Evolutionary conservation across 2,329 filamentous ascomycete species (phyloP).

Genomic region (Colletotrichum musae): DNA sequence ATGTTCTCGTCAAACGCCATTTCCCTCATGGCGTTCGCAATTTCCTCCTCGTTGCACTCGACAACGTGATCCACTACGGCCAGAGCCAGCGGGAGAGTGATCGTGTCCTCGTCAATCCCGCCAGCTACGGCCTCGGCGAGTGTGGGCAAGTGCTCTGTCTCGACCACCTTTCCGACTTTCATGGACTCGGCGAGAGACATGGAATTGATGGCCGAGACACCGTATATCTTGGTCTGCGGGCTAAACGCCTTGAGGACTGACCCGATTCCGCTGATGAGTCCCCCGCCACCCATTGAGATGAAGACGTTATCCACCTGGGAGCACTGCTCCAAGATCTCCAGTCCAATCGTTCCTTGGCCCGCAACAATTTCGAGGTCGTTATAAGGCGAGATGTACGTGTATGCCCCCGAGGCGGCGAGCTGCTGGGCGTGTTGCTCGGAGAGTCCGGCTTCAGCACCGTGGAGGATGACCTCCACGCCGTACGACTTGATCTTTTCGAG

Average conservation of each 20-base stretch:
- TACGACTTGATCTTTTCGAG: constrained; percentile 44
- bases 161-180: constrained; percentile 41
- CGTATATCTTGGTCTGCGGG: constrained; percentile 42
- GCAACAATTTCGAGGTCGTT: constrained; percentile 44
- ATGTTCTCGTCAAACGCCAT: constrained; percentile 45
- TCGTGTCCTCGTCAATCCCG: constrained; percentile 44
- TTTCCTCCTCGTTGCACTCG: constrained; percentile 43
- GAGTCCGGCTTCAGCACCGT: constrained; percentile 43
- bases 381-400: constrained; percentile 46
- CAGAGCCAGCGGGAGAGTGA: constrained; percentile 43
- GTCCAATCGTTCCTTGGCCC: constrained; percentile 42
- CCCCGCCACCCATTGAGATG: constrained; percentile 46
- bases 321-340: constrained; percentile 46
- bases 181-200: constrained; percentile 44
- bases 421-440: constrained; percentile 45
- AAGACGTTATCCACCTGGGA: constrained; percentile 43
- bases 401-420: constrained; percentile 42
- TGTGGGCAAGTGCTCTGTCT: constrained; percentile 44
- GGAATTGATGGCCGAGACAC: constrained; percentile 43
- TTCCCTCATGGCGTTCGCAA: constrained; percentile 34
- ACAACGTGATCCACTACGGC: constrained; percentile 44
- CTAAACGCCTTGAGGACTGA: constrained; percentile 45
- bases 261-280: constrained; percentile 45
- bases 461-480: constrained; percentile 43
- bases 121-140: constrained; percentile 46